Percentiles rank a stretch among this genome's conserved stretches.
phyloP scores from a whole-genome alignment of 331 rosid species.

The Malus hybrid region DNA sequence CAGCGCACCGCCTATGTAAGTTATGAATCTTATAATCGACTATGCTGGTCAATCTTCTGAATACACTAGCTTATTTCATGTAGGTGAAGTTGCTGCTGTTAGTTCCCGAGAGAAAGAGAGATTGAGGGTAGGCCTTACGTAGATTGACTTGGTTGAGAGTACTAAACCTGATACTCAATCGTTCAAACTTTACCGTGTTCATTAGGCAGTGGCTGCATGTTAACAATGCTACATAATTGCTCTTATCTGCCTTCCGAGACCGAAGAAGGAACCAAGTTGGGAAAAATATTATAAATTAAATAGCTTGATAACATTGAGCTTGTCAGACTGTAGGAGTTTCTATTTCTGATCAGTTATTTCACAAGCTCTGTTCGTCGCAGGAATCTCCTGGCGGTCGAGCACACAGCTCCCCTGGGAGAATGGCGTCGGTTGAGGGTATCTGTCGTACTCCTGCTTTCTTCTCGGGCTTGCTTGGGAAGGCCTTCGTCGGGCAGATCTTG shows the following conservation, averaged over 20 bases:
- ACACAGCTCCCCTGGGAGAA: no score
- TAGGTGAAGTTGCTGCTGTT: background rate
- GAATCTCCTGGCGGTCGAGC: no score
- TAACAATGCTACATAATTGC: background rate
- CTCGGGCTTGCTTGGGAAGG: no score
- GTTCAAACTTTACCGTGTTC: background rate
- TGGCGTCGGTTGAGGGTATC: no score
- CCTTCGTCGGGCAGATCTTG: no score
- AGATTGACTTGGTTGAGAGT: background rate
- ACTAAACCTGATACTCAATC: background rate
- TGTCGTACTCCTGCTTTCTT: no score
- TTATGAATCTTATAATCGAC: conserved; percentile 3
- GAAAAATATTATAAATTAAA: background rate
- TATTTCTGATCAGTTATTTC: no score
- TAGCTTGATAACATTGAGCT: background rate
- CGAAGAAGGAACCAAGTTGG: background rate
- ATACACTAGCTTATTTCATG: background rate
- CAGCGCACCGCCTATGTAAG: conserved; percentile 1
- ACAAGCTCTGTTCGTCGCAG: no score
- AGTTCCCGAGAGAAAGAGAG: background rate
- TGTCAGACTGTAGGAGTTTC: background rate
- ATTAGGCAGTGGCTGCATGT: background rate
- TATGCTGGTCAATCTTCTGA: background rate
- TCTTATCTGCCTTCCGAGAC: background rate
- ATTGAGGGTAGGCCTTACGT: background rate